Conservation (phyloP, 1,284 basidiomycete species). For the Irpex sp. region DNA sequence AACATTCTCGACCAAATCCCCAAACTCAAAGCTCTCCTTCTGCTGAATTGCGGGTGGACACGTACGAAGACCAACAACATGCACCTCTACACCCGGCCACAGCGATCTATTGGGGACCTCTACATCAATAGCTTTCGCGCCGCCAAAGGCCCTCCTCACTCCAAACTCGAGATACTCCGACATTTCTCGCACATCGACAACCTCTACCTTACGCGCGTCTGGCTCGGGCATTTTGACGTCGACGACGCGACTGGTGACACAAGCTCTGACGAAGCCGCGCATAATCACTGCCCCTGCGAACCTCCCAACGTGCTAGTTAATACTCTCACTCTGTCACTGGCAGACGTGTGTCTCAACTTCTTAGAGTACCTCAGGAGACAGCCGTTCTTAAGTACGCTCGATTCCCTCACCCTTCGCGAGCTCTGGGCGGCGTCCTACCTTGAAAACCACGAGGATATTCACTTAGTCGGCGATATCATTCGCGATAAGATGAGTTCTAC, state of each 20-base stretch:
- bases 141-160: neutral
- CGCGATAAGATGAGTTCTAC: neutral
- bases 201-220: slow-evolving; percentile 7
- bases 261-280: neutral
- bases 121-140: slow-evolving; percentile 7
- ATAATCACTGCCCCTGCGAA: neutral
- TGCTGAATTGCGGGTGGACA: slow-evolving; percentile 8
- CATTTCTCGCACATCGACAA: slow-evolving; percentile 7
- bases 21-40: neutral
- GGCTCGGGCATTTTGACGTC: slow-evolving; percentile 9
- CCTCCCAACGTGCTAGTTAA: neutral
- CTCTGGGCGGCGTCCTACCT: slow-evolving; percentile 6
- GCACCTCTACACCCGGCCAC: neutral
- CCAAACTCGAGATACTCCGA: slow-evolving; percentile 7
- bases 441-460: slow-evolving; percentile 6
- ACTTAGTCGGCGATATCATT: slow-evolving; percentile 3
- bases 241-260: neutral
- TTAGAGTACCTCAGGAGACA: slow-evolving; percentile 6
- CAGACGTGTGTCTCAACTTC: slow-evolving; percentile 10
- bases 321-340: slow-evolving; percentile 6
- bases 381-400: slow-evolving; percentile 6
- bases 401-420: slow-evolving; percentile 4
- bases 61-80: neutral
- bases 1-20: slow-evolving; percentile 1
- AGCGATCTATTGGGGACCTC: neutral